Base-by-base conservation (phyloP, 2,329 filamentous ascomycete species). In the Nemania diffusa region DNA sequence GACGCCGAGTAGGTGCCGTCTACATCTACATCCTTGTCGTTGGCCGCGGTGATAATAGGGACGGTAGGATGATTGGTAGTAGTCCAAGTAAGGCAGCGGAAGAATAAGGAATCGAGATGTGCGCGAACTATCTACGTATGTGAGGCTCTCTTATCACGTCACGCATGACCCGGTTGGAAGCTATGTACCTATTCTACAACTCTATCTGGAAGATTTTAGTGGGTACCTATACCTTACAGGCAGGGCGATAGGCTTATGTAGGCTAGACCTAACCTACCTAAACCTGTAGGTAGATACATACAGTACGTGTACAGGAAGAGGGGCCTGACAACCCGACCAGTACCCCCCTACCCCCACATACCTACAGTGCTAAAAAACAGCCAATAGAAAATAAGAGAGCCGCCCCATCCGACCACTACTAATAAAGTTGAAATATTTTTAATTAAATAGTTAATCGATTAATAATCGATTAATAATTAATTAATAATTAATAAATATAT, bases 1-100 rank as follows among this genome's bases (percentile, higher is more conserved):
- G 46, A 51, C 57, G 66, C 66, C 62, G 66, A 40, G 26, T 50
- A 60, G 57, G 20, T 56, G 37, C 55, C 56, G 29, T 62, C 63
- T 50, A 48, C 42, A 69, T 69, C 69, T 71, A 71, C 69, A 71
- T 71, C 58, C 57, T 67, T 52, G 48, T 59, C 40, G 55, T 51
- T 24, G n/a, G 22, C 48, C 46, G n/a, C 24, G 24, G 48, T 56
- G 3, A 61, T 27, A 64, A 32, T n/a, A 5, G 58, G 24, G n/a
- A 46, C 17, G n/a, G 50, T 15, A 48, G 26, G n/a, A 3, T 15
- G 52, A 32, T 32, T 17, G n/a, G 50, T 9, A 48, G 26, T n/a
- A 3, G 6, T 44, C 40, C 15, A n/a, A 24, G 26, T 32, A 9
- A 32, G 29, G 37, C 46, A 50, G 17, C 22, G 11, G 27, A 60